These are phyloP conservation scores for Neofusicoccum parvum DNA, from an alignment of 2,329 filamentous ascomycete species.

Conservation along the genomic window DNA sequence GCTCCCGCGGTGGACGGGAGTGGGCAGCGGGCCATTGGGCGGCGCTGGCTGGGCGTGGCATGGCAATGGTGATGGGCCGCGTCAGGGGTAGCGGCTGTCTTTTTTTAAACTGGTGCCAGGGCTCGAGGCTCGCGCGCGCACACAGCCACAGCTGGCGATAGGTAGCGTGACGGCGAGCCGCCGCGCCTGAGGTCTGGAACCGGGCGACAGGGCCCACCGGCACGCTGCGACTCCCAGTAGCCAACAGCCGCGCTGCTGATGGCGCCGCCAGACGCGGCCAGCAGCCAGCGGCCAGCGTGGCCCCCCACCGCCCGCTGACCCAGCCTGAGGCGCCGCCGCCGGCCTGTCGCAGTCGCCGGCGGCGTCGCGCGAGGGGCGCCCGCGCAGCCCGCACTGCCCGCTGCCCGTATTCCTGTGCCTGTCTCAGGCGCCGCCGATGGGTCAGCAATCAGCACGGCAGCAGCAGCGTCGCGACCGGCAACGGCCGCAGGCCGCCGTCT, in stretches of 20 bases:
- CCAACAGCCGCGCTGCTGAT: constrained; percentile 13
- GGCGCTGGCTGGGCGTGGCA: not conserved
- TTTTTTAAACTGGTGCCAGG: constrained; percentile 3
- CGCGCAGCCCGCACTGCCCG: constrained; percentile 8
- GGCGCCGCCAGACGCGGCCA: not conserved
- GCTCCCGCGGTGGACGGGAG: not conserved
- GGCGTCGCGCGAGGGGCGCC: constrained; percentile 2
- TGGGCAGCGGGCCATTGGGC: not conserved
- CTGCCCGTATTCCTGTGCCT: not conserved
- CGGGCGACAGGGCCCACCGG: constrained; percentile 3
- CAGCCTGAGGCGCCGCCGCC: not conserved
- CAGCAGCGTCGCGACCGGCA: not conserved
- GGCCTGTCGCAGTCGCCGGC: not conserved
- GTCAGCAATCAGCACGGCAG: constrained; percentile 3
- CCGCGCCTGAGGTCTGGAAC: not conserved
- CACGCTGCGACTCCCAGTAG: not conserved
- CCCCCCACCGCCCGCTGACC: not conserved
- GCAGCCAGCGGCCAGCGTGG: not conserved
- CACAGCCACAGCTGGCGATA: constrained; percentile 8
- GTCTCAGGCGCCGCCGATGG: constrained; percentile 8
- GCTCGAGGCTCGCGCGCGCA: not conserved
- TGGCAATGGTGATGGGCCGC: not conserved
- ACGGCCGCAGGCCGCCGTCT: not conserved
- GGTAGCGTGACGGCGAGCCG: constrained; percentile 7
- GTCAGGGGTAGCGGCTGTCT: constrained; percentile 1